Base-by-base conservation (phyloP, 208 protist genomes). In the Acanthamoeba rhysodes region DNA sequence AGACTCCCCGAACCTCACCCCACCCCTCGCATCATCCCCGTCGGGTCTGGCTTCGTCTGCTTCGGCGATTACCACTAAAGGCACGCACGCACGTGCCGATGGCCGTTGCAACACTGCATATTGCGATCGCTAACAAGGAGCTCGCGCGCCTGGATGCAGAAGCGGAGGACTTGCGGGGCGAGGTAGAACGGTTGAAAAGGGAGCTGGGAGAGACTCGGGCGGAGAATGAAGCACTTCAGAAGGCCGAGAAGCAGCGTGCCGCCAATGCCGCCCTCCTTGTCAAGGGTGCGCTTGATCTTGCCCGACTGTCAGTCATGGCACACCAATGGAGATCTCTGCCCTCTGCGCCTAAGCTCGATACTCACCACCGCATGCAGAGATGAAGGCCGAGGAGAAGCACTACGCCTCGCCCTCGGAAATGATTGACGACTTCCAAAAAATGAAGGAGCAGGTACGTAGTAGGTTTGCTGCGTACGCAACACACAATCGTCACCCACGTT, bases 381-480 rank as follows among this genome's bases (percentile, higher is more conserved):
- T 78, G 70, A 78, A 78, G 70, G 70, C 70, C 14, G 70, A 78
- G 70, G 70, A 64, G n/a, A 90, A 90, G 84, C n/a, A 90, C 7
- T 90, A 90, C 32, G 70, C n/a, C 70, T 45, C 70, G 8, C 1
- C 70, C 37, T 22, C n/a, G 7, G 70, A 78, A 18, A 78, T 78
- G 70, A 78, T 90, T 32, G 84, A 90, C 5, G 84, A 90, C 29
- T 90, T 90, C 59, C 84, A 90, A 59, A 68, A 64, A 22, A 66
- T 90, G 29, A 90, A 90, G 50, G 84, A 90, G 41, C 84, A 90
- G 59, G 84, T 90, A 32, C n/a, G 9, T 74, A 7, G 3, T 68
- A 68, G 24, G 62, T 68, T n/a, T 1, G 41, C 41, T 5, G 41
- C 41, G 41, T 5, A 5, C 41, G 41, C 41, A 45, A 1, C 50